phyloP scores from a whole-genome alignment of 2,329 filamentous ascomycete species.

The Fusarium bactridioides region DNA sequence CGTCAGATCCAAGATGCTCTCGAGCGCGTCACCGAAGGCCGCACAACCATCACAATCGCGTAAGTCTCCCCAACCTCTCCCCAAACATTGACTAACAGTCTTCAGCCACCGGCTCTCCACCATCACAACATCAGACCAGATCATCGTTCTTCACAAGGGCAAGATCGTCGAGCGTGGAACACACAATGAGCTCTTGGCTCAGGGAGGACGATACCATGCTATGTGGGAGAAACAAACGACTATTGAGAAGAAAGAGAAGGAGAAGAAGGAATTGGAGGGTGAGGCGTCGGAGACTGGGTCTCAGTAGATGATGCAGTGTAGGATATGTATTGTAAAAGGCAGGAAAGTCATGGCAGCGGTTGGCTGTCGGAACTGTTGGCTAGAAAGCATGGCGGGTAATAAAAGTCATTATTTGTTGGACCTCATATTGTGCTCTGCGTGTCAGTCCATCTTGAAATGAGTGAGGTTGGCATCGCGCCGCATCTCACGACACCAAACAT shows the following conservation, averaged over 20 bases:
- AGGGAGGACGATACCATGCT: slow-evolving; percentile 57
- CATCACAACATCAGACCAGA: slow-evolving; percentile 62
- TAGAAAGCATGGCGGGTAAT: neutral
- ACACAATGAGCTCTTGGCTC: slow-evolving; percentile 55
- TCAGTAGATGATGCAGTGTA: slow-evolving; percentile 3
- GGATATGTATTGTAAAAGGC: neutral
- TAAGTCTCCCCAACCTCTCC: slow-evolving; percentile 29
- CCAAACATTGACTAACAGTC: neutral
- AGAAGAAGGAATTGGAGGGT: slow-evolving; percentile 42
- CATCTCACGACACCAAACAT: neutral
- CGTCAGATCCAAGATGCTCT: slow-evolving; percentile 64
- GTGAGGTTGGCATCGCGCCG: fast-evolving
- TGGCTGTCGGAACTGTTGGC: neutral
- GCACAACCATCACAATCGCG: slow-evolving; percentile 63
- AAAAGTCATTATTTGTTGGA: neutral
- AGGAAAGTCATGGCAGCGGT: neutral
- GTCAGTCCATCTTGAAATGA: neutral
- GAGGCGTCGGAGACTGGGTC: slow-evolving; percentile 17
- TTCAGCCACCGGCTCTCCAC: slow-evolving; percentile 64
- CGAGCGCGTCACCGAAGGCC: slow-evolving; percentile 54
- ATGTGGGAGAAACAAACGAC: slow-evolving; percentile 63
- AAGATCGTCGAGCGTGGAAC: slow-evolving; percentile 60
- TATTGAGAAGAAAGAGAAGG: slow-evolving; percentile 48
- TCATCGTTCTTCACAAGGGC: slow-evolving; percentile 62
- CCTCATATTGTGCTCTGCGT: too few relatives aligned